Percentiles rank a stretch among this genome's conserved stretches.
These are phyloP conservation scores for Leersia perrieri DNA, from an alignment of 176 grass and related monocot genomes.

Conservation along the genomic window DNA sequence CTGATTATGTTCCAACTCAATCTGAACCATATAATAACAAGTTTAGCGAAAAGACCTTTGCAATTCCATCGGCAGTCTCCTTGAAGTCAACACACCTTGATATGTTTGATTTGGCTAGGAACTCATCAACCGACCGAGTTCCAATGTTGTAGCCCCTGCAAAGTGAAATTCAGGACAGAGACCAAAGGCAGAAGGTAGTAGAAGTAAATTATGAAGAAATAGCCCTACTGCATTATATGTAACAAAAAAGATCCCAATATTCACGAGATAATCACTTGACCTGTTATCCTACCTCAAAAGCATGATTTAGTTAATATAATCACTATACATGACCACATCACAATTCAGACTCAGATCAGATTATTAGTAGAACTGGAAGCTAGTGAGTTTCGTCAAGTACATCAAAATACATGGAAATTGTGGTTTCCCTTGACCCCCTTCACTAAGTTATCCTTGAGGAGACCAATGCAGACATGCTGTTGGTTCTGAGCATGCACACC, in stretches of 20 bases:
- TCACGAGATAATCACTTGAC: too few species aligned
- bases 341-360: too few species aligned
- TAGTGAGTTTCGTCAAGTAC: too few species aligned
- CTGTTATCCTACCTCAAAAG: too few species aligned
- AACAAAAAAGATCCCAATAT: neutral
- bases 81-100: conserved; percentile 96
- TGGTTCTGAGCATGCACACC: too few species aligned
- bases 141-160: conserved; percentile 99
- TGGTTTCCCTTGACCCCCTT: too few species aligned
- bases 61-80: conserved; percentile 94
- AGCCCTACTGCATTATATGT: neutral
- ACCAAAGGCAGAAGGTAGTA: neutral
- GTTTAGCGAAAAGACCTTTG: conserved; percentile 60
- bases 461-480: too few species aligned
- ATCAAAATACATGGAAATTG: too few species aligned
- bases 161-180: conserved; percentile 9
- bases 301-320: too few species aligned
- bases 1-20: neutral
- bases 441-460: too few species aligned
- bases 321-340: too few species aligned
- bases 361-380: too few species aligned
- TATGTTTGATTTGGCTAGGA: conserved; percentile 93
- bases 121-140: conserved; percentile 87
- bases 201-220: neutral
- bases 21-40: neutral